Base-by-base conservation (phyloP, 1,284 basidiomycete genomes). In the Sanghuangporus baumii region DNA sequence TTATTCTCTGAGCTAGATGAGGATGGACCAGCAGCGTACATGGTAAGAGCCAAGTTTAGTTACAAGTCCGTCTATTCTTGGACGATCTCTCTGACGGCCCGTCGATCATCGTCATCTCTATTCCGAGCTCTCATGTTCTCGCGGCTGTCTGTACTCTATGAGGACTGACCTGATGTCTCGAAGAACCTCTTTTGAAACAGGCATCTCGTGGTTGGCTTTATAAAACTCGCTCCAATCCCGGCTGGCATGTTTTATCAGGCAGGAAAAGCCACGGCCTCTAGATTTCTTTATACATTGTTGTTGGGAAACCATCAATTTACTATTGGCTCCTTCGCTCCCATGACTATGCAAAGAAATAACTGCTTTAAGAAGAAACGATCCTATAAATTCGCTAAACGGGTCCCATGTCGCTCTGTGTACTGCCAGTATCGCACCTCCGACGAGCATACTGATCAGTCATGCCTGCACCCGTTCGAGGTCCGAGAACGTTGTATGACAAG, bases 401-500 rank as follows among this genome's bases (percentile, higher is more conserved):
- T 31, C 43, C 16, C 16, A 46, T 46, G 43, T 16, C 18, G 3
- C 6, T 18, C 3, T 2, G 43, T n/a, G 50, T 26, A 26, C 20
- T n/a, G n/a, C n/a, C n/a, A n/a, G n/a, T n/a, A n/a, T n/a, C n/a
- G n/a, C n/a, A n/a, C n/a, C n/a, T n/a, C n/a, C 8, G 12, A 26
- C 12, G 5, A 6, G 18, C 26, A 51, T 51, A 41, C 56, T 26
- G 1, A 8, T 26, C 26, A 50, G 23, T 9, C 31, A 52, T 60
- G 58, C 26, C 88, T 66, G 78, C 76, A 60, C 76, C 82, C 41
- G 72, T 83, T 23, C 69, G 77, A 63, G 73, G 78, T 38, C 91
- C 93, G 14, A 86, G 91, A 67, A 96, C 94, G 54, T 80, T 96
- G 40, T 96, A 96, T 77, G 94, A 96, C 78, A 96, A 96, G 79